Percentiles rank a stretch among this genome's conserved stretches.
These are phyloP conservation scores for Allium fistulosum DNA, from an alignment of 106 monocot genomes.

Conservation along the genomic window DNA sequence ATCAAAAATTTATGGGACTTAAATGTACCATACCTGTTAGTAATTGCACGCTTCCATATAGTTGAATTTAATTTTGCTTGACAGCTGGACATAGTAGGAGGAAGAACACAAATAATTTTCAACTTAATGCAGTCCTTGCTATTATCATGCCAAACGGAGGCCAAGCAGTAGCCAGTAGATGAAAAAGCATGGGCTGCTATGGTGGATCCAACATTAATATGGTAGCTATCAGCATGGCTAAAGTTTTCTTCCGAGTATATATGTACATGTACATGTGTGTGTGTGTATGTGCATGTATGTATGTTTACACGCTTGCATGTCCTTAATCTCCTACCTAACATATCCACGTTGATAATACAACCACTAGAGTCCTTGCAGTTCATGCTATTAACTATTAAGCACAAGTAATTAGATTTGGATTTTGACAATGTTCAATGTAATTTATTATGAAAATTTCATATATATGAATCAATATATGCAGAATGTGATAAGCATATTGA, in stretches of 20 bases:
- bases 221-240: conserved; percentile 77
- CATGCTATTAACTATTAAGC: too few relatives aligned
- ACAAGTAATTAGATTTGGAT: too few relatives aligned
- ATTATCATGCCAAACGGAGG: conserved; percentile 97
- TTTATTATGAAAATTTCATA: too few relatives aligned
- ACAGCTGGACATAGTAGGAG: conserved; percentile 51
- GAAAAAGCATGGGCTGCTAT: conserved; percentile 96
- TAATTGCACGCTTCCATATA: conserved; percentile 88
- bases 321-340: too few relatives aligned
- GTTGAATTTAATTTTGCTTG: conserved; percentile 71
- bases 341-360: too few relatives aligned
- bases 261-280: too few relatives aligned
- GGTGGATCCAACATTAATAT: conserved; percentile 86
- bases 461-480: too few relatives aligned
- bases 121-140: conserved; percentile 74
- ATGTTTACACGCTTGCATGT: too few relatives aligned
- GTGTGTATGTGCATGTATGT: too few relatives aligned
- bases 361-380: too few relatives aligned
- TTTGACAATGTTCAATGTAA: too few relatives aligned
- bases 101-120: conserved; percentile 94
- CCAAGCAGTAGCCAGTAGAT: conserved; percentile 88
- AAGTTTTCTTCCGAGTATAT: conserved; percentile 77
- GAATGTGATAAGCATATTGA: too few relatives aligned
- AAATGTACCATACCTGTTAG: conserved; percentile 58
- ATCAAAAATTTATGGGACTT: not conserved